phyloP scores from a whole-genome alignment of 2,329 filamentous ascomycete genomes.

The Colletotrichum sp. region DNA sequence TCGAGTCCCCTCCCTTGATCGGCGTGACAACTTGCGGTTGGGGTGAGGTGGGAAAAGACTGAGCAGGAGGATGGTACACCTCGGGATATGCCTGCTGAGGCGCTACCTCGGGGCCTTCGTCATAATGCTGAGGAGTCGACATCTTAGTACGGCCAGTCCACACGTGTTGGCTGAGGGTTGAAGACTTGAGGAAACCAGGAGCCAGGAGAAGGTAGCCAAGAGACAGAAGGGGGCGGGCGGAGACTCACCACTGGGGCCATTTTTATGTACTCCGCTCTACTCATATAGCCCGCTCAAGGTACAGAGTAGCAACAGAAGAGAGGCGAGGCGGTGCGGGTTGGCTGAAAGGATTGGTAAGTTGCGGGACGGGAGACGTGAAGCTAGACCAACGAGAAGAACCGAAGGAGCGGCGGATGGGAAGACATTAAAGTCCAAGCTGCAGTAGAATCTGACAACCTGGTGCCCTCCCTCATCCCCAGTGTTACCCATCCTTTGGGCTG shows the following conservation, averaged over 20 bases:
- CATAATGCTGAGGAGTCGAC: conserved; percentile 4
- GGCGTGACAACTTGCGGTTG: conserved; percentile 7
- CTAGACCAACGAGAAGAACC: background rate
- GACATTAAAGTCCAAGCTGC: background rate
- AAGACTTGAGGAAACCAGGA: background rate
- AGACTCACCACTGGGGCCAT: conserved; percentile 10
- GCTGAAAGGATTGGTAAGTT: background rate
- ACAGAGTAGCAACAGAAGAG: background rate
- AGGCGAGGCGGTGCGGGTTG: background rate
- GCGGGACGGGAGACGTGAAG: background rate
- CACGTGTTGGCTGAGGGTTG: background rate
- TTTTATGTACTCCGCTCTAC: conserved; percentile 3
- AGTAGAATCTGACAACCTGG: background rate
- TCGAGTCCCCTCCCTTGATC: conserved; percentile 4
- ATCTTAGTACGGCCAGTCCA: background rate
- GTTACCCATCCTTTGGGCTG: conserved; percentile 11
- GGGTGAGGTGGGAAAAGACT: background rate
- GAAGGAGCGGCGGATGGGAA: conserved; percentile 1
- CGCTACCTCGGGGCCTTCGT: conserved; percentile 18
- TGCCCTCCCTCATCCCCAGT: background rate
- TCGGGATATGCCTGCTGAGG: conserved; percentile 12
- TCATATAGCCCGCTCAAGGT: background rate
- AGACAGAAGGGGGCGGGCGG: background rate
- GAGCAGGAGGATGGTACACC: conserved; percentile 12
- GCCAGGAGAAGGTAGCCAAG: background rate